These are phyloP conservation scores for Podospora tetraspora DNA, from an alignment of 495 filamentous ascomycete species.

Conservation along the genomic window DNA sequence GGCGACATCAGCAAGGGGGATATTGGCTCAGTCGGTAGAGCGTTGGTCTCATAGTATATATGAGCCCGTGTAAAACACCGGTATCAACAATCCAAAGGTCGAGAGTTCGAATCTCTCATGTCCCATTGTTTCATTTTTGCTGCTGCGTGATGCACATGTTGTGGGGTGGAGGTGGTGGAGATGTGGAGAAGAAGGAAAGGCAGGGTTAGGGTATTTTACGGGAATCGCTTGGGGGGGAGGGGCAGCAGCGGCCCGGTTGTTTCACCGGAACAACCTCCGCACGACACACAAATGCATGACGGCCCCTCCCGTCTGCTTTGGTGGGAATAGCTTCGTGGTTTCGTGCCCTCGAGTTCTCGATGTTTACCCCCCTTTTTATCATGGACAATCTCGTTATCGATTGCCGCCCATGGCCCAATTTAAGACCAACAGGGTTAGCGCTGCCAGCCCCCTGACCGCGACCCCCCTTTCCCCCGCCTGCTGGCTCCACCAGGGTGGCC, in stretches of 20 bases:
- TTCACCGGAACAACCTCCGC: background rate
- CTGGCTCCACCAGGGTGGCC: background rate
- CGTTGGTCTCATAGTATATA: background rate
- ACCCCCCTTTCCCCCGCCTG: too few species aligned
- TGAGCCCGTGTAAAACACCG: background rate
- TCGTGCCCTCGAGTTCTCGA: background rate
- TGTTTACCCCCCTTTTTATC: background rate
- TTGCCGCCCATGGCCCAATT: background rate
- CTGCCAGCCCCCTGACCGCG: background rate
- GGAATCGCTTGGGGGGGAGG: too few species aligned
- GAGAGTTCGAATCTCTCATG: background rate
- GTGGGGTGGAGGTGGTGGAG: background rate
- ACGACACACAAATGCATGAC: background rate
- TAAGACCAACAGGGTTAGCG: background rate
- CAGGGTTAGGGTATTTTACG: background rate
- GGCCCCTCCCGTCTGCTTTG: background rate
- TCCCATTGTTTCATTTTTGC: background rate
- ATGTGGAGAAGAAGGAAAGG: background rate
- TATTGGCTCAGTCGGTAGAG: background rate
- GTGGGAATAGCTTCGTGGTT: background rate
- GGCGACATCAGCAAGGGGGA: background rate
- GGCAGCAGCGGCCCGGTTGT: background rate
- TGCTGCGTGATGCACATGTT: background rate
- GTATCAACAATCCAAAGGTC: background rate
- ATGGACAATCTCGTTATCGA: background rate